A percentile compares a stretch with the other conserved stretches of the same genome.
phyloP scores from a whole-genome alignment of 345 rosid genomes.

The Acer yangbiense region DNA sequence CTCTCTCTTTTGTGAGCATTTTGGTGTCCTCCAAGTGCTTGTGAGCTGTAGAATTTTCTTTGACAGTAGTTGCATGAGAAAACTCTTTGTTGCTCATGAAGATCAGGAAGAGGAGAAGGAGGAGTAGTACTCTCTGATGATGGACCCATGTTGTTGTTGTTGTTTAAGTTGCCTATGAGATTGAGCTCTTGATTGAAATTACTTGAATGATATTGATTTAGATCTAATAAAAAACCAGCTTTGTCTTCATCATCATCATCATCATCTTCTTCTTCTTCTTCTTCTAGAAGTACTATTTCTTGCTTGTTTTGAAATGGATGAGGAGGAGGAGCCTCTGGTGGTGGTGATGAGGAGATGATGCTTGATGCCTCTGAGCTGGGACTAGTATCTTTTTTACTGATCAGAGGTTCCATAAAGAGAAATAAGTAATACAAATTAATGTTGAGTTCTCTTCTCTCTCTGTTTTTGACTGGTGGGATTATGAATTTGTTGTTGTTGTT shows the following conservation, averaged over 20 bases:
- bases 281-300: conserved; percentile 9
- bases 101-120: conserved; percentile 11
- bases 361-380: conserved; percentile 31
- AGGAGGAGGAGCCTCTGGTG: conserved; percentile 33
- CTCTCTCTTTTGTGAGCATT: conserved; percentile 89
- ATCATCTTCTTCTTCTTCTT: conserved; percentile 22
- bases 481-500: conserved; percentile 17
- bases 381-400: conserved; percentile 26
- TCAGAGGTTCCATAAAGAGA: conserved; percentile 40
- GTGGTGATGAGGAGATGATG: conserved; percentile 21
- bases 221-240: conserved; percentile 37
- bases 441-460: conserved; percentile 1
- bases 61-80: conserved; percentile 90
- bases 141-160: conserved; percentile 26
- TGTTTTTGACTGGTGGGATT: conserved; percentile 10
- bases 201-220: conserved; percentile 33
- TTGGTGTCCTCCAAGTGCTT: conserved; percentile 92
- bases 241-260: conserved; percentile 25
- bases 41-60: conserved; percentile 86
- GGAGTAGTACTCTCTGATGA: conserved; percentile 35
- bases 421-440: not conserved
- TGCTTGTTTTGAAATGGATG: conserved; percentile 23
- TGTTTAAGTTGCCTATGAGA: conserved; percentile 51
- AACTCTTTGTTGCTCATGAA: conserved; percentile 38
- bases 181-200: conserved; percentile 57